A percentile compares a stretch with the other conserved stretches of the same genome.
phyloP scores from a whole-genome alignment of 768 basidiomycete genomes.

The Lactarius deliciosus region DNA sequence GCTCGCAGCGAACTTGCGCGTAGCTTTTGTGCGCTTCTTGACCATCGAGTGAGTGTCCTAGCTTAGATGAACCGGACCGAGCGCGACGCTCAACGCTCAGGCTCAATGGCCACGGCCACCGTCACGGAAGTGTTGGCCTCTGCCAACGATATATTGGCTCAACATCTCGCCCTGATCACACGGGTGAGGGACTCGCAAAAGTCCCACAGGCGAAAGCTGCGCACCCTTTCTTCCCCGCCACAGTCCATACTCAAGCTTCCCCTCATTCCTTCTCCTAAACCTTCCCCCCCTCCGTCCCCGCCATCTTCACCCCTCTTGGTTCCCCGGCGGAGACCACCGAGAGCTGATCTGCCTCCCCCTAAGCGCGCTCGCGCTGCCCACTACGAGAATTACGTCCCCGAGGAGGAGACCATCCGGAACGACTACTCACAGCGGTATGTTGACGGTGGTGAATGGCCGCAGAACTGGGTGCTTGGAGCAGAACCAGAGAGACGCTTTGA shows the following conservation, averaged over 20 bases:
- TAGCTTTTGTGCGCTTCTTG: slow-evolving; percentile 72
- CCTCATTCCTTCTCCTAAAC: slow-evolving; percentile 41
- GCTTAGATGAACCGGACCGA: not conserved
- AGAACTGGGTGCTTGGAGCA: slow-evolving; percentile 89
- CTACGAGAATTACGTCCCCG: slow-evolving; percentile 81
- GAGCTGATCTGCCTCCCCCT: slow-evolving; percentile 58
- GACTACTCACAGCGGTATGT: slow-evolving; percentile 93
- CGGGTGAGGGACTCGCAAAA: slow-evolving; percentile 58
- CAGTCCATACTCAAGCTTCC: slow-evolving; percentile 32
- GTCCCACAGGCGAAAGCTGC: slow-evolving; percentile 54
- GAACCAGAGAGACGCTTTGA: slow-evolving; percentile 86
- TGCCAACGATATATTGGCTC: slow-evolving; percentile 63
- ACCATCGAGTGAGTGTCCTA: slow-evolving; percentile 38
- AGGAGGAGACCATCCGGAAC: slow-evolving; percentile 95
- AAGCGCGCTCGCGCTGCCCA: slow-evolving; percentile 71
- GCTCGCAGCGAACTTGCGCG: slow-evolving; percentile 84
- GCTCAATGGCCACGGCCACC: slow-evolving; percentile 17
- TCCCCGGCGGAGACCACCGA: slow-evolving; percentile 41
- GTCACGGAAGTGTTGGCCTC: slow-evolving; percentile 51
- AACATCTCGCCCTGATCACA: slow-evolving; percentile 58
- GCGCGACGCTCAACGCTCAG: not conserved
- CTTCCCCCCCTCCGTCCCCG: slow-evolving; percentile 49
- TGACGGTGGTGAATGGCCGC: slow-evolving; percentile 89
- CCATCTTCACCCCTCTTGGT: slow-evolving; percentile 44
- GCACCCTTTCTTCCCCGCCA: slow-evolving; percentile 53